Evolutionary conservation across 192 early-diverging fungal genomes (phyloP), one percentile per base, ranked within the genome.

Genomic region (Coemansia sp.): DNA sequence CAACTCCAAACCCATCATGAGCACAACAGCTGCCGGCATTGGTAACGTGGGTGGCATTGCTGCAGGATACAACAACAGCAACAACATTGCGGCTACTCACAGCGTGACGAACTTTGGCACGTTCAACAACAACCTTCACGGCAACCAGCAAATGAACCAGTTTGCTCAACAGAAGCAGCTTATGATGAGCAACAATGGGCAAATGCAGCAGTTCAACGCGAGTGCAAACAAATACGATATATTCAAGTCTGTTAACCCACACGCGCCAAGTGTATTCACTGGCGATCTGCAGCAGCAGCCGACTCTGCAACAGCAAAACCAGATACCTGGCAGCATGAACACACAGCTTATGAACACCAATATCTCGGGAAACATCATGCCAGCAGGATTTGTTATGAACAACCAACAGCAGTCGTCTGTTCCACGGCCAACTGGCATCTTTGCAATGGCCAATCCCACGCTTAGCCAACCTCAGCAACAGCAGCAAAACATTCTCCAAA

Each of bases 191-290:
- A 57, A n/a, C 64, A 25, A 70, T 76, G 56, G 61, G 33, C 33
- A 46, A 35, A 29, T 45, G 45, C 30, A 57, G 6, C 60, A 39
- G 28, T 49, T 55, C 10, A 58, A 34, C 35, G 59, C 67, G 37
- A n/a, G 34, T 0, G 68, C 59, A 8, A 71, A 23, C 65, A 67
- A 71, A 31, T 80, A 80, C 57, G 78, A 80, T 23, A 23, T 80
- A 59, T 75, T 80, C 70, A 75, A 75, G 66, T 61, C 68, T 1
- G 43, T 80, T 62, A 75, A 75, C 33, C 78, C 78, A 33, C 73
- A 72, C 21, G 72, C 71, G 0, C 78, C 72, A 1, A 69, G 78
- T 53, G 58, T 80, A 34, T 75, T 80, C 43, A 67, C 25, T 4
- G 52, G 59, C 46, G 45, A 35, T 3, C 5, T 63, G n/a, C 65